Conservation (phyloP, 768 basidiomycete species). For the Lactifluus piperatus region DNA sequence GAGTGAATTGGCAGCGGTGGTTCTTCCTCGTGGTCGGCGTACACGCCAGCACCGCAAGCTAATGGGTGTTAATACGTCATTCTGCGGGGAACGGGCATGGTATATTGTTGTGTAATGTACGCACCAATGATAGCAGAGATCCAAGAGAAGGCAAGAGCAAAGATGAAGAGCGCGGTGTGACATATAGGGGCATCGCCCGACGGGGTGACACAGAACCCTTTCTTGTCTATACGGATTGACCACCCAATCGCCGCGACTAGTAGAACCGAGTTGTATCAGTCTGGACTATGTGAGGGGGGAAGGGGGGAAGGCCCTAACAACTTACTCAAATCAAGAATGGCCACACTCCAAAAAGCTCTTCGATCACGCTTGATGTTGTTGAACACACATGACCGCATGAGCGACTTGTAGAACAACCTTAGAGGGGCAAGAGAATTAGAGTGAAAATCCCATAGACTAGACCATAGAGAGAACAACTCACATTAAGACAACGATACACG, state of each 20-base stretch:
- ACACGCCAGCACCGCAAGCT: neutral
- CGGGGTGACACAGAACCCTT: neutral
- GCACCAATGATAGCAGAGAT: neutral
- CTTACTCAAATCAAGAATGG: slow-evolving; percentile 4
- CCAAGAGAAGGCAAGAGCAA: slow-evolving; percentile 6
- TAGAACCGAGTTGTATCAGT: neutral
- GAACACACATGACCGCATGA: slow-evolving; percentile 4
- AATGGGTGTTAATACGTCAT: neutral
- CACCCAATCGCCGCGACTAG: slow-evolving; percentile 4
- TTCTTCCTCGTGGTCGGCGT: neutral
- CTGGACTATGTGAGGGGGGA: neutral
- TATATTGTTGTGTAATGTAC: neutral
- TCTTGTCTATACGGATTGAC: slow-evolving; percentile 2
- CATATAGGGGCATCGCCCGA: neutral
- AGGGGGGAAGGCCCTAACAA: neutral
- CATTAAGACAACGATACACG: neutral
- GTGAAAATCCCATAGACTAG: neutral
- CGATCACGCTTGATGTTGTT: slow-evolving; percentile 1
- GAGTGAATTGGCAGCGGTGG: slow-evolving; percentile 1
- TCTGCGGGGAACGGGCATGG: neutral
- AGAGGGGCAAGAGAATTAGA: neutral
- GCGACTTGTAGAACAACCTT: slow-evolving; percentile 3
- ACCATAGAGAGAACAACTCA: neutral
- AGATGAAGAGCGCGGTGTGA: neutral
- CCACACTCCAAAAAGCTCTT: neutral